Evolutionary conservation across 2,329 filamentous ascomycete genomes (phyloP).

Genomic region (Fusarium equiseti): DNA sequence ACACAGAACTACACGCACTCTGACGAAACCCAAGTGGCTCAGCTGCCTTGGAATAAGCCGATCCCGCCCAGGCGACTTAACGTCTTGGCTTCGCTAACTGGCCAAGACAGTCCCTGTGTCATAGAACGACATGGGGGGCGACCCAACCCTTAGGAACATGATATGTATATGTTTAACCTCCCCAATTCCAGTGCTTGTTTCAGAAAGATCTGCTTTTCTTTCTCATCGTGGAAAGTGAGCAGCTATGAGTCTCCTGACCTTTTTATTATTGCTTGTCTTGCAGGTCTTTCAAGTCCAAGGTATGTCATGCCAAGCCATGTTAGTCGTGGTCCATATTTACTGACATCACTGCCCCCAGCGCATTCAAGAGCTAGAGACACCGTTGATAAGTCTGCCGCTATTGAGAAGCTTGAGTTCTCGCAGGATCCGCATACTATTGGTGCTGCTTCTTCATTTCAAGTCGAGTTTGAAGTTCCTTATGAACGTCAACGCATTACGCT

Average conservation of each 20-base stretch:
- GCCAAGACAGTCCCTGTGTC: constrained; percentile 26
- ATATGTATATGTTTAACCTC: constrained; percentile 6
- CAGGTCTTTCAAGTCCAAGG: constrained; percentile 13
- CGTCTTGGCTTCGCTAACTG: constrained; percentile 28
- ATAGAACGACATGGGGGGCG: constrained; percentile 17
- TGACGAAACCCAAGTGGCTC: constrained; percentile 33
- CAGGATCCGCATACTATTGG: constrained; percentile 11
- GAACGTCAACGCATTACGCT: constrained; percentile 7
- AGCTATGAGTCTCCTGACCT: constrained; percentile 20
- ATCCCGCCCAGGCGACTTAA: constrained; percentile 4
- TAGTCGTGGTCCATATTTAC: neutral
- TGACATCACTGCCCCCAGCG: constrained; percentile 9
- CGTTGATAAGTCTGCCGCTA: constrained; percentile 4
- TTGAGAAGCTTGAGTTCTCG: constrained; percentile 24
- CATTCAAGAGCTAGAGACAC: constrained; percentile 14
- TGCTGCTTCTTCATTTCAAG: constrained; percentile 22
- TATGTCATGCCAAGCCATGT: neutral
- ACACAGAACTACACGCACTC: constrained; percentile 3
- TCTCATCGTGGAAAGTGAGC: neutral
- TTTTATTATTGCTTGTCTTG: constrained; percentile 12
- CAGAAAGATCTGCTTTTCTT: neutral
- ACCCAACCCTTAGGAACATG: neutral
- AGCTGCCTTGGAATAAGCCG: constrained; percentile 33
- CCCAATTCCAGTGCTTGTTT: neutral
- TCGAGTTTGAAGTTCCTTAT: constrained; percentile 26